Conservation (phyloP, 148 eudicot species). For the Agrostemma githago region DNA sequence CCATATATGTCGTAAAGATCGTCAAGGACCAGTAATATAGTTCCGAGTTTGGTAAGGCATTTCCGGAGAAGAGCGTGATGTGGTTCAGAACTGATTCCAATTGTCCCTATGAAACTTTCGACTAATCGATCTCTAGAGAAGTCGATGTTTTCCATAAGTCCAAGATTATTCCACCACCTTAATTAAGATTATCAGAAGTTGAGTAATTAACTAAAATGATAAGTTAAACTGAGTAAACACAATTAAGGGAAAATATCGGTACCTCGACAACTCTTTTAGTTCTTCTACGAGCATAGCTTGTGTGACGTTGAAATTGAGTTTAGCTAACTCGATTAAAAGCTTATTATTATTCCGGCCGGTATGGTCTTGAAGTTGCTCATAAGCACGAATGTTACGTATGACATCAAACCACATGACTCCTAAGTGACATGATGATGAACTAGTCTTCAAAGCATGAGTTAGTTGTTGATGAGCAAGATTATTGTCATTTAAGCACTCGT, state of each 20-base stretch:
- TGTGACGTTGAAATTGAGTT: conserved; percentile 42
- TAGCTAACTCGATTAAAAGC: conserved; percentile 28
- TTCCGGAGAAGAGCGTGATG: conserved; percentile 36
- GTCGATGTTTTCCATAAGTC: conserved; percentile 26
- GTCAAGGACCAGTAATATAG: conserved; percentile 38
- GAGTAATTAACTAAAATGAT: too few relatives aligned
- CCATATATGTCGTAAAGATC: conserved; percentile 55
- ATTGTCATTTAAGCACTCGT: conserved; percentile 25
- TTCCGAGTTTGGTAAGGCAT: conserved; percentile 39
- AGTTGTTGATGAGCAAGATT: conserved; percentile 17
- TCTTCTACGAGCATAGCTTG: conserved; percentile 45
- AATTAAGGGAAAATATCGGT: not conserved
- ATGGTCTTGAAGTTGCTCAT: conserved; percentile 1
- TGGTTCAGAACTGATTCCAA: conserved; percentile 44
- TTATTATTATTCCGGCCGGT: not conserved
- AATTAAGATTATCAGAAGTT: not conserved
- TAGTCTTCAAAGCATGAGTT: conserved; percentile 6
- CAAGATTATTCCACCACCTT: conserved; percentile 61
- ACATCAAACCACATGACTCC: conserved; percentile 45
- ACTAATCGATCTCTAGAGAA: conserved; percentile 46
- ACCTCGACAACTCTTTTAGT: conserved; percentile 37
- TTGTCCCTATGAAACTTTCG: conserved; percentile 46
- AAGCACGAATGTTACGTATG: conserved; percentile 26
- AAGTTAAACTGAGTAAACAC: too few relatives aligned
- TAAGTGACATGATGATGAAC: conserved; percentile 31